Conservation (phyloP, 441 rosid genomes). For the Corymbia calophylla region DNA sequence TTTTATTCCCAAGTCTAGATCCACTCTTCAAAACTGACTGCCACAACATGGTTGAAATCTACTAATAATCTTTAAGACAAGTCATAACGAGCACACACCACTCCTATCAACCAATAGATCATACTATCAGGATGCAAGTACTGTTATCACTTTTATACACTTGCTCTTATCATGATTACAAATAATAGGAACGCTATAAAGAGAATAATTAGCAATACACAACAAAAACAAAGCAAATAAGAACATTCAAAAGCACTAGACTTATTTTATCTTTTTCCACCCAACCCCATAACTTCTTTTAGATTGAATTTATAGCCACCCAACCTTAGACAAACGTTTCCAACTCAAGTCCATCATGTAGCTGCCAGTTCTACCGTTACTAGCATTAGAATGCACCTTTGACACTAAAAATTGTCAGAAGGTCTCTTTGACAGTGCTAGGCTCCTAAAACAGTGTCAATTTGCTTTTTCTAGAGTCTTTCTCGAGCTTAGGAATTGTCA, state of each 20-base stretch:
- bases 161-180: background rate
- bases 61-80: background rate
- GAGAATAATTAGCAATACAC: background rate
- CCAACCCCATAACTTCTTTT: background rate
- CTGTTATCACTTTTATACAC: background rate
- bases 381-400: too few species aligned
- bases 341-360: background rate
- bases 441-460: background rate
- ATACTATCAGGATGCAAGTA: too few species aligned
- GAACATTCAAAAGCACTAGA: background rate
- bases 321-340: background rate
- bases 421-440: accelerated
- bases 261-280: background rate
- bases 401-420: background rate
- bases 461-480: background rate
- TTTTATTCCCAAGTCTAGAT: too few species aligned
- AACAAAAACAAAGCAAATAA: background rate
- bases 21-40: background rate
- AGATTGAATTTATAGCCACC: background rate
- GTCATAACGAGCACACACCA: background rate
- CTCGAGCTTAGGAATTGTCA: background rate
- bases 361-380: too few species aligned
- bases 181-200: background rate
- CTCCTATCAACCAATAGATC: too few species aligned
- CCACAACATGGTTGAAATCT: too few species aligned